A percentile compares a stretch with the other conserved stretches of the same genome.
Conservation (phyloP, 1,139 yeast species). For the Geotrichum carabidarum region DNA sequence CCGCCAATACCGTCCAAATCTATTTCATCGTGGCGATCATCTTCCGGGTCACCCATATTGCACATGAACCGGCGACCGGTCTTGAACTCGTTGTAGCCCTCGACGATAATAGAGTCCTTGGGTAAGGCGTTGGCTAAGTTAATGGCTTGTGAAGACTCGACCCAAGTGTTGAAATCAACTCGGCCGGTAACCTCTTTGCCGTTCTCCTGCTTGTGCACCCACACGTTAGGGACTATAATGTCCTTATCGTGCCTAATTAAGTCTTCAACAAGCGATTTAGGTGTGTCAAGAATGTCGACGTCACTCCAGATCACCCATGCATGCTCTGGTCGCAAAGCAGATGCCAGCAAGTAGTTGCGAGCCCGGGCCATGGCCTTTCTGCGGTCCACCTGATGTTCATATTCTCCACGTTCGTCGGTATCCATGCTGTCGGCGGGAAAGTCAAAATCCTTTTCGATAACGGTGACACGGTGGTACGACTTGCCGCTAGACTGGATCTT, state of each 20-base stretch:
- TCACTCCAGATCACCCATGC: conserved; percentile 96
- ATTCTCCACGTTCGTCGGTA: conserved; percentile 67
- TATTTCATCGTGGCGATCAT: conserved; percentile 59
- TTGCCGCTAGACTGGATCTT: conserved; percentile 34
- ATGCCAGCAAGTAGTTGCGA: conserved; percentile 76
- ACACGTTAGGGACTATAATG: conserved; percentile 82
- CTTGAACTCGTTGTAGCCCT: conserved; percentile 85
- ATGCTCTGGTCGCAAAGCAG: conserved; percentile 76
- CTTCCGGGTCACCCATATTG: conserved; percentile 58
- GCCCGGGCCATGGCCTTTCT: conserved; percentile 87
- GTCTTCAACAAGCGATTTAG: conserved; percentile 72
- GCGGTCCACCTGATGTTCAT: conserved; percentile 82
- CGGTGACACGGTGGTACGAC: conserved; percentile 65
- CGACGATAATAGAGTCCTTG: conserved; percentile 85
- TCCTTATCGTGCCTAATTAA: conserved; percentile 71
- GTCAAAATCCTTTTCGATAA: conserved; percentile 79
- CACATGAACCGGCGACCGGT: conserved; percentile 86
- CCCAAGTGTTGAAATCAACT: conserved; percentile 84
- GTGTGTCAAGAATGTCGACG: conserved; percentile 80
- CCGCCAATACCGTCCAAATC: conserved; percentile 89
- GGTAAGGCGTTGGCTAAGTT: conserved; percentile 60
- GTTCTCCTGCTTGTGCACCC: conserved; percentile 77
- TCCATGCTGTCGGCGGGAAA: conserved; percentile 66
- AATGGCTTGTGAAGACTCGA: conserved; percentile 67
- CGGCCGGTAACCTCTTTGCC: conserved; percentile 74